Evolutionary conservation across 2,329 filamentous ascomycete species (phyloP), one percentile per base, ranked within the genome.

Genomic region (Kalmusia sp.): DNA sequence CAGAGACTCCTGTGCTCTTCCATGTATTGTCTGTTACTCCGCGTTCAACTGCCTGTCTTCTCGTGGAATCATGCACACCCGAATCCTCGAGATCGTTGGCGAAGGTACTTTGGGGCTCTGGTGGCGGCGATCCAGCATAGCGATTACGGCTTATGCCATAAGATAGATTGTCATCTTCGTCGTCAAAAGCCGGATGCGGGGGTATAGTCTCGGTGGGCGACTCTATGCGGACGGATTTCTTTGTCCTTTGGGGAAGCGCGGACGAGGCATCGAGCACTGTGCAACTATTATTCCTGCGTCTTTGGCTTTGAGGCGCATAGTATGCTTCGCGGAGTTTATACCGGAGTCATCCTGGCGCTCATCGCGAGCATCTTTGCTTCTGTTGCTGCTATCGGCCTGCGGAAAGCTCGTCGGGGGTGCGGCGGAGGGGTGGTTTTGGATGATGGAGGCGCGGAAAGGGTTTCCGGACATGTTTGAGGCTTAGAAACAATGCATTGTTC

Each of bases 211-310:
- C 67, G 30, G 74, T 68, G 34, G 76, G 75, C 40, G 76, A 77
- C 49, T 74, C 73, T 65, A 78, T 77, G 65, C 87, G 84, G 55
- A 90, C 87, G 65, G 67, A 67, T 62, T 84, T 88, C 75, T 89
- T 89, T 54, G 83, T 79, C 67, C 62, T 67, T 21, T 54, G 24
- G 52, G 63, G 60, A 53, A 57, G 53, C 58, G 58, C 54, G 38
- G 68, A 49, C 51, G 58, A 49, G 56, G 52, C 51, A 39, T 65
- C 63, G 59, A 58, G 62, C 53, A 63, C 71, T 73, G 62, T 66
- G 57, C 56, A 61, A 67, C 53, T 57, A 70, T 74, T 73, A 74
- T 67, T 70, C 60, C 57, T 59, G 54, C 54, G 51, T 62, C 64
- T 58, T 65, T 59, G 22, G 53, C 64, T 58, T 62, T 54, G 27